Percentiles rank a stretch among this genome's conserved stretches.
These are phyloP conservation scores for Gremmenia infestans DNA, from an alignment of 2,329 filamentous ascomycete species.

Conservation along the genomic window DNA sequence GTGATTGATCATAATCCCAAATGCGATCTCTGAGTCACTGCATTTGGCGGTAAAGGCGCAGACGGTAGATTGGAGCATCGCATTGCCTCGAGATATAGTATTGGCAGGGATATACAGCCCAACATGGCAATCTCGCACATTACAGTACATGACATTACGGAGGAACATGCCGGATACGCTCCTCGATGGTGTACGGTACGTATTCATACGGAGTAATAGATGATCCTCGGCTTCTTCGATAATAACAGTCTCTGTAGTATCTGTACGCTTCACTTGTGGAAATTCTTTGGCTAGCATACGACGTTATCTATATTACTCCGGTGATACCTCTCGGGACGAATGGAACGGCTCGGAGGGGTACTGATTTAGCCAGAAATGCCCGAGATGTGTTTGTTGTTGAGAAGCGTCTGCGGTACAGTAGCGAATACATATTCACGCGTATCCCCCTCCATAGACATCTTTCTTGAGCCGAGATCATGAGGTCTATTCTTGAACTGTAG, in stretches of 20 bases:
- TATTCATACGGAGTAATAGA: not conserved
- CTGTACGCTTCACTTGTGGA: slow-evolving; percentile 7
- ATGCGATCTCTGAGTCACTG: slow-evolving; percentile 16
- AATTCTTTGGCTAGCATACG: slow-evolving; percentile 2
- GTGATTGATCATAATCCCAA: slow-evolving; percentile 5
- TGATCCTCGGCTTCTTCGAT: not conserved
- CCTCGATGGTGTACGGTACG: not conserved
- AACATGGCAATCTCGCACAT: not conserved
- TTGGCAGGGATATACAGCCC: not conserved
- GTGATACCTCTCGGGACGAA: not conserved
- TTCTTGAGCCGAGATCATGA: not conserved
- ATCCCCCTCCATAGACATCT: not conserved
- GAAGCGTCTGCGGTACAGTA: not conserved
- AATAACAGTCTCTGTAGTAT: not conserved
- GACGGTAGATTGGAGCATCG: not conserved
- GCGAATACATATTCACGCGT: not conserved
- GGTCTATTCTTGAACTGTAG: not conserved
- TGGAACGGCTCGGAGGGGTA: slow-evolving; percentile 4
- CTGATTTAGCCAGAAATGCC: not conserved
- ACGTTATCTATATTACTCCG: not conserved
- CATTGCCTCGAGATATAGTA: not conserved
- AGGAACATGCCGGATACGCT: no score
- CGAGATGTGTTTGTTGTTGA: not conserved
- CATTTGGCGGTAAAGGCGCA: slow-evolving; percentile 2
- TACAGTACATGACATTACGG: not conserved